Evolutionary conservation across 2,329 filamentous ascomycete species (phyloP).

Genomic region (Microsporum audouinii): DNA sequence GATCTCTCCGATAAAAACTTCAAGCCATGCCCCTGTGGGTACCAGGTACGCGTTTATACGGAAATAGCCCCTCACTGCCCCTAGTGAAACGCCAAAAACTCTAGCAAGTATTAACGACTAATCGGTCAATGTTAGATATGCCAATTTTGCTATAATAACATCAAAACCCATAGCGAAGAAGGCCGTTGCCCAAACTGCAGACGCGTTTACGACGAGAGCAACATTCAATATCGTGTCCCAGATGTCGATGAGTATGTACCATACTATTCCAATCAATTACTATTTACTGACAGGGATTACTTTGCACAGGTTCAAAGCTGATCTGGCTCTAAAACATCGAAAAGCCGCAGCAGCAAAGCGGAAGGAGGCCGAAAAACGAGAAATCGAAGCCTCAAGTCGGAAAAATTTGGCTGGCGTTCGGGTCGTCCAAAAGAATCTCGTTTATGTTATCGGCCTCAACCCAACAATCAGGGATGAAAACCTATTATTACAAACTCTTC

Average conservation of each 20-base stretch:
- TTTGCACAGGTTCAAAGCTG: conserved; percentile 37
- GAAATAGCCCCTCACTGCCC: neutral
- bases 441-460: conserved; percentile 91
- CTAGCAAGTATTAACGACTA: neutral
- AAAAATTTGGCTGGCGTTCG: conserved; percentile 93
- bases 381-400: conserved; percentile 87
- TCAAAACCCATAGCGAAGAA: conserved; percentile 89
- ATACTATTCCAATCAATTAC: neutral
- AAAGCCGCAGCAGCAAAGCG: conserved; percentile 84
- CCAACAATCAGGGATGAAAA: conserved; percentile 88
- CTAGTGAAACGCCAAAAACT: neutral
- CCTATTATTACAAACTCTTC: conserved; percentile 68
- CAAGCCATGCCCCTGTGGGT: conserved; percentile 90
- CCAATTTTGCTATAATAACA: conserved; percentile 99
- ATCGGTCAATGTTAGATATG: conserved; percentile 56
- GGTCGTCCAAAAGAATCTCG: conserved; percentile 95
- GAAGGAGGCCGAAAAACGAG: conserved; percentile 90
- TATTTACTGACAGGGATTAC: neutral
- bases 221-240: conserved; percentile 92
- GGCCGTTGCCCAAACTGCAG: conserved; percentile 95
- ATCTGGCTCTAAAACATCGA: conserved; percentile 59
- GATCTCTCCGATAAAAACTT: conserved; percentile 97
- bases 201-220: conserved; percentile 89
- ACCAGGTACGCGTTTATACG: conserved; percentile 57
- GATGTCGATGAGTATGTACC: conserved; percentile 79